Evolutionary conservation across 257 asterid genomes (phyloP).

Genomic region (Primulina huaijiensis): DNA sequence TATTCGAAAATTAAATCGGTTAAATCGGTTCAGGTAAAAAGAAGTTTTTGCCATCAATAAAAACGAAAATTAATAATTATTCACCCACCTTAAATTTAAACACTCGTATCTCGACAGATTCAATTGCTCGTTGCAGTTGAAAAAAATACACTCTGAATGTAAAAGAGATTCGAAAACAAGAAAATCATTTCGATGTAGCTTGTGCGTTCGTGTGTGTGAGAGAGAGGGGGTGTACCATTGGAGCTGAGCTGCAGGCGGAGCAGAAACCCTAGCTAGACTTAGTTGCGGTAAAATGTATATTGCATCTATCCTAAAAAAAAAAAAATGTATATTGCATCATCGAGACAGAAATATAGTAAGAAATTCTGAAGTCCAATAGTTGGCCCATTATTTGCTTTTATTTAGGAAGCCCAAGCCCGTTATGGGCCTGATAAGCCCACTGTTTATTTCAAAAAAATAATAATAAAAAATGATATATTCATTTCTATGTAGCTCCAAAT

Average conservation of each 20-base stretch:
- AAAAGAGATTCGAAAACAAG: not conserved
- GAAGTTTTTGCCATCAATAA: too few species aligned
- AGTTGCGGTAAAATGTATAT: not conserved
- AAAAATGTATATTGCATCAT: not conserved
- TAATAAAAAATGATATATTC: too few species aligned
- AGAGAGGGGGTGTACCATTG: conserved; percentile 27
- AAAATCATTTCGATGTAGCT: not conserved
- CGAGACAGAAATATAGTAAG: not conserved
- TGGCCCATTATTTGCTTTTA: not conserved
- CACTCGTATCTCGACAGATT: not conserved
- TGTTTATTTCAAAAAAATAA: too few species aligned
- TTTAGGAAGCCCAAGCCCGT: not conserved
- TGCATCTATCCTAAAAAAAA: too few species aligned
- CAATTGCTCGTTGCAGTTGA: not conserved
- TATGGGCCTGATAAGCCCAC: too few species aligned
- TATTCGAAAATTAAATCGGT: too few species aligned
- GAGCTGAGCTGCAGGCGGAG: conserved; percentile 1
- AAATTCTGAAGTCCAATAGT: not conserved
- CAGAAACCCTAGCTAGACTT: conserved; percentile 25
- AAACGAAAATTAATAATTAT: not conserved
- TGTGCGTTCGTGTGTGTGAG: not conserved
- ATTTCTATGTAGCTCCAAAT: too few species aligned
- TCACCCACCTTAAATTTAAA: not conserved
- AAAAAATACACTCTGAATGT: not conserved
- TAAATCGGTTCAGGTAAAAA: too few species aligned